Conservation (phyloP, 1,139 yeast species). For the Kodamaea fungicola region DNA sequence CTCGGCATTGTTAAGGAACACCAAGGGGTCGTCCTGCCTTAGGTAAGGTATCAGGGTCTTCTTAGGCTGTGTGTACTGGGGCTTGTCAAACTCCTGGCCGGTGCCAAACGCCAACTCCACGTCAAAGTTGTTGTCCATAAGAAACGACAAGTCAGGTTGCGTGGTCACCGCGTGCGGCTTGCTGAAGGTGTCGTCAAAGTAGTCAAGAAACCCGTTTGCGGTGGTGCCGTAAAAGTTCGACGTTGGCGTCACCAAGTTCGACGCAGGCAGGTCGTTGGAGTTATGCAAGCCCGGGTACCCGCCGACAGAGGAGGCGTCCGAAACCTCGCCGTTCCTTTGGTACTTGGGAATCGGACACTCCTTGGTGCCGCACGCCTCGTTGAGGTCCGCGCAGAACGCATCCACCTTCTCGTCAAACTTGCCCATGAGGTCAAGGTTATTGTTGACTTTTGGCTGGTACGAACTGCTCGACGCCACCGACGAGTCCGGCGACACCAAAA, state of each 20-base stretch:
- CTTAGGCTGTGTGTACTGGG: not conserved
- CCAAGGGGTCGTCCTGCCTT: slow-evolving; percentile 30
- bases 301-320: slow-evolving; percentile 5
- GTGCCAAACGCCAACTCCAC: slow-evolving; percentile 45
- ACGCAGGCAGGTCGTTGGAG: slow-evolving; percentile 15
- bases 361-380: slow-evolving; percentile 82
- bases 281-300: slow-evolving; percentile 3
- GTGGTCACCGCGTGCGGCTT: slow-evolving; percentile 3
- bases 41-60: not conserved
- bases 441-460: not conserved
- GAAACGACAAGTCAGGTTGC: slow-evolving; percentile 8
- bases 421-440: slow-evolving; percentile 13
- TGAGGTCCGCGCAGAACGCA: slow-evolving; percentile 72
- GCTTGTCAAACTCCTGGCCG: slow-evolving; percentile 1
- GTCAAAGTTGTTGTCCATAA: slow-evolving; percentile 49
- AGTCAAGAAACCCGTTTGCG: slow-evolving; percentile 12
- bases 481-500: slow-evolving; percentile 35
- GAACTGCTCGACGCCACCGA: slow-evolving; percentile 16
- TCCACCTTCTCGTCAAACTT: slow-evolving; percentile 43
- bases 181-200: slow-evolving; percentile 17
- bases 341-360: slow-evolving; percentile 63
- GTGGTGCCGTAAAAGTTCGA: slow-evolving; percentile 7
- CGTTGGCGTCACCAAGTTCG: slow-evolving; percentile 18
- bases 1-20: slow-evolving; percentile 54
- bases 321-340: slow-evolving; percentile 13